Base-by-base conservation (phyloP, 192 early-diverging fungal species). In the Globomyces pollinis-pini region DNA sequence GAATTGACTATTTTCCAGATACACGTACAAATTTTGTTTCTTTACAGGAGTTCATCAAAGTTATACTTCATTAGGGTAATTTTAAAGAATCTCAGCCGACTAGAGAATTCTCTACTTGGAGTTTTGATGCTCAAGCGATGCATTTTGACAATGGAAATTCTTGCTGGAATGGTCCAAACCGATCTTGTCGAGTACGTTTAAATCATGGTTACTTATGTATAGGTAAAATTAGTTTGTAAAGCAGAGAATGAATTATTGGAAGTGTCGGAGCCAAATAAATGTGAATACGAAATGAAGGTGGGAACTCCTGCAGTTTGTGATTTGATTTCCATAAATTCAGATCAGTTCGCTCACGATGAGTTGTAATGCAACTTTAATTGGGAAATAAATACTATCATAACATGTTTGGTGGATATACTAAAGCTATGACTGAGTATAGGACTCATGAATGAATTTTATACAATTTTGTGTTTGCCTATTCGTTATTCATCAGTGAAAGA, bases 281-380 rank as follows among this genome's bases (percentile, higher is more conserved):
- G 50, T 18, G 50, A 52, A 23, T 52, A 52, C 50, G 5, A 23
- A n/a, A 18, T 52, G 12, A 24, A 18, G 5, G 50, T 52, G 9
- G 50, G 50, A 52, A 52, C 50, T n/a, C 31, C 50, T 16, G 50
- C 50, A 52, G 34, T 18, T 12, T 52, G 50, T 36, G n/a, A n/a
- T n/a, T n/a, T n/a, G n/a, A n/a, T n/a, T n/a, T n/a, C n/a, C n/a
- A n/a, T n/a, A n/a, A n/a, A n/a, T n/a, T n/a, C n/a, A n/a, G n/a
- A n/a, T n/a, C n/a, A n/a, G n/a, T n/a, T n/a, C n/a, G n/a, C n/a
- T n/a, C n/a, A n/a, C n/a, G n/a, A n/a, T n/a, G n/a, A n/a, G n/a
- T n/a, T n/a, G n/a, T n/a, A n/a, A n/a, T n/a, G n/a, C n/a, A n/a
- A n/a, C n/a, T n/a, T n/a, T n/a, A n/a, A n/a, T n/a, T n/a, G n/a